Conservation (phyloP, 208 protist species). For the Acanthamoeba sp. region DNA sequence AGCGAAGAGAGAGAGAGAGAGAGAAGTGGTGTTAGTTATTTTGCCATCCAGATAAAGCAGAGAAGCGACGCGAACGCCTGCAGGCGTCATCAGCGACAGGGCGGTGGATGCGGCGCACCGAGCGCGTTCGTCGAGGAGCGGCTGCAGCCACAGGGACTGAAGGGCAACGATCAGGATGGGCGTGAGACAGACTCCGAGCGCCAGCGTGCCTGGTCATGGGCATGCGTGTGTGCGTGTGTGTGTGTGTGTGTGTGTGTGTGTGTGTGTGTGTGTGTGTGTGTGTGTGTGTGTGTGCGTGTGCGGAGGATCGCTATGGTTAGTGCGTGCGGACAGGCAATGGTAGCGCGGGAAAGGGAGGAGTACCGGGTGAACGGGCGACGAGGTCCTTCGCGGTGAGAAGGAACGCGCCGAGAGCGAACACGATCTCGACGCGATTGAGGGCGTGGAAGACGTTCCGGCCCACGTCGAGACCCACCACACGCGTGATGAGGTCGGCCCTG, state of each 20-base stretch:
- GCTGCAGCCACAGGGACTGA: slow-evolving; percentile 17
- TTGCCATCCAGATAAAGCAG: no score
- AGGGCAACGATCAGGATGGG: background rate
- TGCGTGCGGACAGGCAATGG: background rate
- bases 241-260: no score
- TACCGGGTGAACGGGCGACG: background rate
- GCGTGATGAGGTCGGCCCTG: background rate
- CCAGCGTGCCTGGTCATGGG: background rate
- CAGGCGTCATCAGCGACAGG: background rate
- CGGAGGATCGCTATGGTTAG: background rate
- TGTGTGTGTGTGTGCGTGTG: no score
- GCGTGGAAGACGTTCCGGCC: slow-evolving; percentile 35
- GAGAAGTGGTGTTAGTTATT: no score
- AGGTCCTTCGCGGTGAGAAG: background rate
- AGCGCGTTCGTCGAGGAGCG: background rate
- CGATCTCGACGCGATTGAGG: slow-evolving; percentile 17
- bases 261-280: background rate
- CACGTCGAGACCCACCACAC: slow-evolving; percentile 35
- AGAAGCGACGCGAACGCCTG: no score
- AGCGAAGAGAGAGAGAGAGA: no score
- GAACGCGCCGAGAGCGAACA: background rate
- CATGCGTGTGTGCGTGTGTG: background rate
- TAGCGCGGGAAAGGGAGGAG: background rate
- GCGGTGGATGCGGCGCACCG: no score
- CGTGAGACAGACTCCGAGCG: background rate